phyloP scores from a whole-genome alignment of 805 yeast species.

The Wickerhamiella siamensis region DNA sequence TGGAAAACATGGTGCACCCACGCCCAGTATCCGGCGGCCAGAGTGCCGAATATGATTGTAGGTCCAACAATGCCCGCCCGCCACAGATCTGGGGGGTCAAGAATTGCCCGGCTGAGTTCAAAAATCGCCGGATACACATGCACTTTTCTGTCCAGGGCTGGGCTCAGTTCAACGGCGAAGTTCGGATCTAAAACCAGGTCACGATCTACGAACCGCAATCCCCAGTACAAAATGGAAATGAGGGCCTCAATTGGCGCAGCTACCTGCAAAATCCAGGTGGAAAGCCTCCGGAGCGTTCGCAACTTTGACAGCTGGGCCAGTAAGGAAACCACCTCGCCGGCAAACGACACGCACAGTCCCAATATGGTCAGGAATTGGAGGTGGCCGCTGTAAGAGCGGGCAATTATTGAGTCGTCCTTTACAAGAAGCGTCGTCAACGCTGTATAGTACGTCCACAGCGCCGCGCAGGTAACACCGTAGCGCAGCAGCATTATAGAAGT shows the following conservation, averaged over 20 bases:
- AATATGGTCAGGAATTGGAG: conserved; percentile 23
- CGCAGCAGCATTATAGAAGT: neutral
- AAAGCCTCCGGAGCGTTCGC: conserved; percentile 11
- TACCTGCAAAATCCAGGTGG: conserved; percentile 14
- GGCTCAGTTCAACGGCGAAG: conserved; percentile 14
- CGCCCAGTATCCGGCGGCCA: conserved; percentile 22
- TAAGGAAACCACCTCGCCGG: conserved; percentile 18
- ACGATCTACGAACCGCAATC: conserved; percentile 18
- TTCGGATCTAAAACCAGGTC: conserved; percentile 20
- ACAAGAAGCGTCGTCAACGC: conserved; percentile 11
- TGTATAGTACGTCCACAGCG: conserved; percentile 12
- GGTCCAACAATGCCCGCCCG: conserved; percentile 13
- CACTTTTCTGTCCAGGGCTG: conserved; percentile 20
- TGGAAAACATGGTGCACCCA: conserved; percentile 22
- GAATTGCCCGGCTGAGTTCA: conserved; percentile 18
- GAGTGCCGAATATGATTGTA: conserved; percentile 9
- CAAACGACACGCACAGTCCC: conserved; percentile 15
- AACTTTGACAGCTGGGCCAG: conserved; percentile 22
- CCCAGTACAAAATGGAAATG: conserved; percentile 24
- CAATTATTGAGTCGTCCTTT: conserved; percentile 9
- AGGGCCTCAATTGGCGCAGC: conserved; percentile 25
- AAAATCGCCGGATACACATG: conserved; percentile 23
- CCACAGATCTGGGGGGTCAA: conserved; percentile 19
- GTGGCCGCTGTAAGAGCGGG: conserved; percentile 26
- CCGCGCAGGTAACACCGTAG: conserved; percentile 5